Conservation (phyloP, 2,329 filamentous ascomycete species). For the Didymella glomerata region DNA sequence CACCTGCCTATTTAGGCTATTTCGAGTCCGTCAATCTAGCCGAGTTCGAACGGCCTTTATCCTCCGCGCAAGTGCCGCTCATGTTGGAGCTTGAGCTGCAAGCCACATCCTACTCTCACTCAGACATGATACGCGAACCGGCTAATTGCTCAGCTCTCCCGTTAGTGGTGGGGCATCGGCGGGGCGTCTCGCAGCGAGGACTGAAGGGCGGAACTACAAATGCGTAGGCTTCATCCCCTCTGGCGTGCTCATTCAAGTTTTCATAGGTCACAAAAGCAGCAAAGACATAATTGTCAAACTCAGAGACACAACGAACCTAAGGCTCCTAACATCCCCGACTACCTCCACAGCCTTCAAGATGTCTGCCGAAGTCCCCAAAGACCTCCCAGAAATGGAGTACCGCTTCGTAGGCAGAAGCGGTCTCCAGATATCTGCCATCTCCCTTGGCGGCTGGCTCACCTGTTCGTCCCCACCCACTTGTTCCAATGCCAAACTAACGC, state of each 20-base stretch:
- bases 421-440: constrained; percentile 77
- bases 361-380: constrained; percentile 25
- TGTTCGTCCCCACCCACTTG: constrained; percentile 42
- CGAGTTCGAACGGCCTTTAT: constrained; percentile 3
- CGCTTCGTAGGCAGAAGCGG: constrained; percentile 75
- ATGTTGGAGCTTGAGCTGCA: constrained; percentile 3
- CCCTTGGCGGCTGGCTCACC: constrained; percentile 70
- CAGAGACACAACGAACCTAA: background rate
- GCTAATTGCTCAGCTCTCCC: constrained; percentile 12
- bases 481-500: background rate
- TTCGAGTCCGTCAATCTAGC: background rate
- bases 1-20: constrained; percentile 9
- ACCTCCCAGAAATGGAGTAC: constrained; percentile 69
- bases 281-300: background rate
- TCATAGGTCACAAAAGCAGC: background rate
- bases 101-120: constrained; percentile 6
- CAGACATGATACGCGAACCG: constrained; percentile 11
- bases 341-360: constrained; percentile 5
- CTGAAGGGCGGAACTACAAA: constrained; percentile 15
- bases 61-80: constrained; percentile 6
- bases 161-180: constrained; percentile 15
- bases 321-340: background rate
- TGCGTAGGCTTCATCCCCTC: constrained; percentile 17
- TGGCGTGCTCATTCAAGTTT: constrained; percentile 11
- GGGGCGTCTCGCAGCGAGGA: constrained; percentile 20